Conservation (phyloP, 192 early-diverging fungal genomes). For the Rhizophagus clarus region DNA sequence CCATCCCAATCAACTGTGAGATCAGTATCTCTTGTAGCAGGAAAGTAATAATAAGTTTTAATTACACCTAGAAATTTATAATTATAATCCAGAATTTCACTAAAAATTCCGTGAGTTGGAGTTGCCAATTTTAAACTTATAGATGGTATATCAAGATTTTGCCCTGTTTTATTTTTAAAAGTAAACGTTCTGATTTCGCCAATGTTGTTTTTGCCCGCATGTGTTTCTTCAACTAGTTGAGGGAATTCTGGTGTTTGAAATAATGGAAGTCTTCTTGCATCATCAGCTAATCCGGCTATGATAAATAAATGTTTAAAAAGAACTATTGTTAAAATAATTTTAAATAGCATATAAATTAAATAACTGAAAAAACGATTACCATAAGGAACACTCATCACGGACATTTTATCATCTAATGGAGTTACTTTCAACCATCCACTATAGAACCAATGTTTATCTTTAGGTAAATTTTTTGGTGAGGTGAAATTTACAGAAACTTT, state of each 20-base stretch:
- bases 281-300: background rate
- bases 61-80: background rate
- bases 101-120: background rate
- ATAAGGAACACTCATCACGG: conserved; percentile 8
- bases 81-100: background rate
- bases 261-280: background rate
- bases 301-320: background rate
- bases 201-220: background rate
- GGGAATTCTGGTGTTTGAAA: background rate
- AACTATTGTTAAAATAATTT: background rate
- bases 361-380: background rate
- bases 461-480: conserved; percentile 35
- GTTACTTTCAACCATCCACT: conserved; percentile 49
- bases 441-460: conserved; percentile 46
- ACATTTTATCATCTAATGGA: conserved; percentile 17
- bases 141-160: background rate
- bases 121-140: background rate
- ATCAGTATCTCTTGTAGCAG: background rate
- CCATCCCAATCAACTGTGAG: background rate
- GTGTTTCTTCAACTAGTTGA: background rate
- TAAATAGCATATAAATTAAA: background rate
- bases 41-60: background rate
- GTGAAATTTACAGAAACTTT: conserved; percentile 45
- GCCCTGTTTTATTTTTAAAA: background rate
- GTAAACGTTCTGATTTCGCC: background rate